Base-by-base conservation (phyloP, 768 basidiomycete genomes). In the Collybia sp. region DNA sequence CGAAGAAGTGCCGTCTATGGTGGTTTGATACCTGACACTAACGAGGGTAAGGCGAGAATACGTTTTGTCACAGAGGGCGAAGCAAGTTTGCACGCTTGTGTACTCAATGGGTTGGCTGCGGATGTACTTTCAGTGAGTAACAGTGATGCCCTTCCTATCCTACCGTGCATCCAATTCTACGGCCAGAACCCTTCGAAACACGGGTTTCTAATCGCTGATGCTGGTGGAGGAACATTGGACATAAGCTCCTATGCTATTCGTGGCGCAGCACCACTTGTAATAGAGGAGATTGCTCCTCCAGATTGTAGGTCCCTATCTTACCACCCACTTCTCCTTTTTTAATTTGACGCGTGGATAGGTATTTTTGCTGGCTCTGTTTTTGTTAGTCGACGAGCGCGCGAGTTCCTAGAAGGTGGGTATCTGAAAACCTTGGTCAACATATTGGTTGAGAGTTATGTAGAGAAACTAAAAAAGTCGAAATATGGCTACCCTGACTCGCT, bases 361-460 rank as follows among this genome's bases (percentile, higher is more conserved):
- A 77, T 88, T 34, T 90, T 90, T 61, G 85, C 86, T 38, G 87
- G 87, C 18, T 88, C 87, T 4, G 84, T 90, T 12, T 90, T 90
- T 58, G 87, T 89, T 20, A 87, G 85, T 58, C 72, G 86, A 44
- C 68, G 87, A 36, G 85, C 87, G 11, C 68, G 85, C 53, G 78
- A 77, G 40, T 88, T 88, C 54, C 65, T 90, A 16, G 82, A 82
- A 67, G 82, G 87, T 83, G 48, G 15, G 64, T 55, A 5, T 19
- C 35, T 34, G 43, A 34, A 38, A 16, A 18, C 17, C 13, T 5
- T 44, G 33, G 41, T 20, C 36, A 3, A 46, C 52, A 52, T 17
- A 54, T 30, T 40, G 42, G 20, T 46, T 46, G 18, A 12, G 17
- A 44, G 19, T 43, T n/a, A 18, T 36, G 18, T 59, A 89, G 87